Evolutionary conservation across 1,284 basidiomycete genomes (phyloP), one percentile per base, ranked within the genome.

Genomic region (Rhizoctonia solani): DNA sequence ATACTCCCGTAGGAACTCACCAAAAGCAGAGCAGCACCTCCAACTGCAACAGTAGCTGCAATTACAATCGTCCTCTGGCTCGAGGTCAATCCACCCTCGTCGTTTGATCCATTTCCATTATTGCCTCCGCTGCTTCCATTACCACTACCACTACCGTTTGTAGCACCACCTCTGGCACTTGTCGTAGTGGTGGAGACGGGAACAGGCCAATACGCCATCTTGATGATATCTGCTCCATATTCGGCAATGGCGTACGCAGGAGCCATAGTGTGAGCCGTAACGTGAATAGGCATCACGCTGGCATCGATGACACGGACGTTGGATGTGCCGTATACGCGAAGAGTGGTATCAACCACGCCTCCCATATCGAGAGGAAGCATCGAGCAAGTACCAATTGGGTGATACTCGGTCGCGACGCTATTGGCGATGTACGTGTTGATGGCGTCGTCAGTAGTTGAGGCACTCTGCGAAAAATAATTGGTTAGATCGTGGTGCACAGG

Each of bases 341-440:
- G 76, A 59, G 83, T 78, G 21, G 84, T 76, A 75, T 85, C 84
- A 54, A 90, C 87, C 52, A 89, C 87, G 71, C 87, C 88, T 53
- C 88, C 88, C 69, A 79, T 75, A 42, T 77, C 77, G 69, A 79
- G 76, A 3, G 87, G 87, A 42, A 88, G 77, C 87, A 89, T 88
- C 3, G 85, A 80, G 70, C 82, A 84, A 23, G 87, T 82, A 69
- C 83, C 83, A 30, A 81, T 79, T 1, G 87, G 86, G 77, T 87
- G 86, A 73, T 78, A 87, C 46, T 72, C 71, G 27, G 70, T 71
- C 13, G 50, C 69, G 21, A 68, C 27, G 49, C 8, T 41, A 44
- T 46, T 53, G 29, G 47, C 54, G 14, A 69, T 30, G 29, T 66
- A 69, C 14, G 53, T 50, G 13, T 54, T 49, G 14, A 55, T 66